A percentile compares a stretch with the other conserved stretches of the same genome.
phyloP scores from a whole-genome alignment of 768 basidiomycete genomes.

The Boletus sp. region DNA sequence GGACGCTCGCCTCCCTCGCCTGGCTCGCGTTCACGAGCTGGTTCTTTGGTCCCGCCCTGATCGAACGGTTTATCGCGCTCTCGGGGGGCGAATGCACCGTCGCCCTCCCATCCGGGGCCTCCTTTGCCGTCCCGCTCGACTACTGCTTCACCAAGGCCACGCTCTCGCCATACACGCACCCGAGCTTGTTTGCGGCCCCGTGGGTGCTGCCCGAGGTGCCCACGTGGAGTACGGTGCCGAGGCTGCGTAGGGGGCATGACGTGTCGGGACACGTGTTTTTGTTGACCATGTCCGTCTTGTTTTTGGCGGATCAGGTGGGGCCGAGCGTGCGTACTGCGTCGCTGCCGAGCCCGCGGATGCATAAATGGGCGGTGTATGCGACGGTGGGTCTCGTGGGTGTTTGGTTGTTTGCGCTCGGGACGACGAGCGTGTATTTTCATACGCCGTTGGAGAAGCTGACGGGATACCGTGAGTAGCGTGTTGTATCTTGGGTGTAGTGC shows the following conservation, averaged over 20 bases:
- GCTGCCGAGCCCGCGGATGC: slow-evolving; percentile 36
- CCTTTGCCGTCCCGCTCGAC: no score
- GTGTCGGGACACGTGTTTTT: no score
- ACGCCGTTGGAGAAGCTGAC: slow-evolving; percentile 82
- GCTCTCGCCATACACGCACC: no score
- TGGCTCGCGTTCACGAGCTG: slow-evolving; percentile 80
- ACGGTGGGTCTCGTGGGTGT: slow-evolving; percentile 51
- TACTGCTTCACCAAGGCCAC: no score
- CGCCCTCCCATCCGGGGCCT: slow-evolving; percentile 2
- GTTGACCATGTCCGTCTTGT: no score
- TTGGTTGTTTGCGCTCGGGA: slow-evolving; percentile 73
- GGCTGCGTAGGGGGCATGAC: no score
- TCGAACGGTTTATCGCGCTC: slow-evolving; percentile 60
- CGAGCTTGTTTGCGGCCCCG: no score
- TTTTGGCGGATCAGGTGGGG: no score
- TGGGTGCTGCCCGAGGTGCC: no score
- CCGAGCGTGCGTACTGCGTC: no score
- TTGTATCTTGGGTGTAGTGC: no score
- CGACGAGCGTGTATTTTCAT: slow-evolving; percentile 91
- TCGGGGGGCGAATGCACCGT: slow-evolving; percentile 82
- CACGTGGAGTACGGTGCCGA: no score
- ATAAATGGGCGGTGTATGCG: slow-evolving; percentile 46
- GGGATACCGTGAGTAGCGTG: slow-evolving; percentile 65
- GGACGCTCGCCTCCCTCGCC: slow-evolving; percentile 53
- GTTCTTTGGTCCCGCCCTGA: slow-evolving; percentile 85